phyloP scores from a whole-genome alignment of 352 stramenopile species.

The Pythium monospermum region DNA sequence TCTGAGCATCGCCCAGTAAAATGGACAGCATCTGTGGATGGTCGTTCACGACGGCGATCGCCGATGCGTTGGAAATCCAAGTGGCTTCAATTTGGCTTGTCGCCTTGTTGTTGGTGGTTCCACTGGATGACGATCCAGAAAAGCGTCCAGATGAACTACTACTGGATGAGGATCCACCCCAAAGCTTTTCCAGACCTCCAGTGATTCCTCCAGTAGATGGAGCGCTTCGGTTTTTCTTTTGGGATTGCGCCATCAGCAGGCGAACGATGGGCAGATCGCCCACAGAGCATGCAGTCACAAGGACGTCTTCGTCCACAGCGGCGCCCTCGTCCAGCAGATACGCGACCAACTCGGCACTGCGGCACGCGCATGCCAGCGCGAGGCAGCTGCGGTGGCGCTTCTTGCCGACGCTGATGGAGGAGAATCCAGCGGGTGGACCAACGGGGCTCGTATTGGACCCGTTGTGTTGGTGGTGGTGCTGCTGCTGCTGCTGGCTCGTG shows the following conservation, averaged over 20 bases:
- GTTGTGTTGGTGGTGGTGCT: background rate
- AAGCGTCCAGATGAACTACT: background rate
- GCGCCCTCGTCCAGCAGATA: conserved; percentile 61
- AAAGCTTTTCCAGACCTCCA: conserved; percentile 19
- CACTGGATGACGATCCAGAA: background rate
- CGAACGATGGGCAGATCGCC: conserved; percentile 40
- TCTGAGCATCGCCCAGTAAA: conserved; percentile 49
- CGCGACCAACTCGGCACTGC: conserved; percentile 41
- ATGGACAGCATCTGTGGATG: conserved; percentile 36
- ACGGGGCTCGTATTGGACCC: background rate
- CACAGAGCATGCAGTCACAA: conserved; percentile 36
- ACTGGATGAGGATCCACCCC: background rate
- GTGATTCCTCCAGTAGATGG: background rate
- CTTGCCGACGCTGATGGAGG: conserved; percentile 16
- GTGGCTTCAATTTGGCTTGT: conserved; percentile 29
- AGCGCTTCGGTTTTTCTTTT: conserved; percentile 12
- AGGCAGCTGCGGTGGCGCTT: conserved; percentile 43
- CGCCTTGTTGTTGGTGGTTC: conserved; percentile 15
- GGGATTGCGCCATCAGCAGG: conserved; percentile 28
- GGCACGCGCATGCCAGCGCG: conserved; percentile 40
- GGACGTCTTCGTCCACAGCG: conserved; percentile 50
- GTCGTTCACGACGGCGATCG: conserved; percentile 38
- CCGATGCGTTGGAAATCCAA: conserved; percentile 39
- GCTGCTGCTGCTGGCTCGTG: conserved; percentile 10
- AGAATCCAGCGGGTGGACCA: background rate